Conservation (phyloP, 768 basidiomycete genomes). For the Tulasnella sp. region DNA sequence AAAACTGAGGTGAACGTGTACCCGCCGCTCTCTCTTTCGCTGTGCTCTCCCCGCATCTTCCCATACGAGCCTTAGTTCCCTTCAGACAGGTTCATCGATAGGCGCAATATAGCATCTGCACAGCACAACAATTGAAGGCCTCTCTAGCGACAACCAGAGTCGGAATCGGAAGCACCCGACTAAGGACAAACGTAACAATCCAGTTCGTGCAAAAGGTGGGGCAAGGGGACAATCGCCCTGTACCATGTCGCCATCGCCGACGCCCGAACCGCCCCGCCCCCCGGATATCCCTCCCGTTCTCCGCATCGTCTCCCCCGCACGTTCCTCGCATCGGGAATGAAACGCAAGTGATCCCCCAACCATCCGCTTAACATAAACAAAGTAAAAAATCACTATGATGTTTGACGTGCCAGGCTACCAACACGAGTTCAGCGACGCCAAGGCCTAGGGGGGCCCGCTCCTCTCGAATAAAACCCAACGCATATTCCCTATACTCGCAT, state of each 20-base stretch:
- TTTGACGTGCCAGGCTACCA: not conserved
- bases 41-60: slow-evolving; percentile 2
- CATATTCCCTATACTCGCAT: not conserved
- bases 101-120: not conserved
- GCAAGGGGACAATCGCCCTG: slow-evolving; percentile 7
- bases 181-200: not conserved
- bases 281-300: slow-evolving; percentile 5
- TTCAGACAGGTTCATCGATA: slow-evolving; percentile 3
- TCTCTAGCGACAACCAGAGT: not conserved
- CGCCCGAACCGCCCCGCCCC: slow-evolving; percentile 11
- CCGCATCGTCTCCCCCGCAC: not conserved
- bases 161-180: not conserved
- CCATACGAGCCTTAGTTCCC: not conserved
- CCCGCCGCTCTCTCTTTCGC: not conserved
- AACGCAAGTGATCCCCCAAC: not conserved
- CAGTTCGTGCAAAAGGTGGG: not conserved
- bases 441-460: not conserved
- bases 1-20: not conserved
- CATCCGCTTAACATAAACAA: not conserved
- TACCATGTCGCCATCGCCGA: not conserved
- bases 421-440: not conserved
- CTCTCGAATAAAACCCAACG: not conserved
- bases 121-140: slow-evolving; percentile 6
- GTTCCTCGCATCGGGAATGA: not conserved
- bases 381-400: not conserved